Evolutionary conservation across 768 basidiomycete genomes (phyloP), one percentile per base, ranked within the genome.

Genomic region (Ramaria sp.): DNA sequence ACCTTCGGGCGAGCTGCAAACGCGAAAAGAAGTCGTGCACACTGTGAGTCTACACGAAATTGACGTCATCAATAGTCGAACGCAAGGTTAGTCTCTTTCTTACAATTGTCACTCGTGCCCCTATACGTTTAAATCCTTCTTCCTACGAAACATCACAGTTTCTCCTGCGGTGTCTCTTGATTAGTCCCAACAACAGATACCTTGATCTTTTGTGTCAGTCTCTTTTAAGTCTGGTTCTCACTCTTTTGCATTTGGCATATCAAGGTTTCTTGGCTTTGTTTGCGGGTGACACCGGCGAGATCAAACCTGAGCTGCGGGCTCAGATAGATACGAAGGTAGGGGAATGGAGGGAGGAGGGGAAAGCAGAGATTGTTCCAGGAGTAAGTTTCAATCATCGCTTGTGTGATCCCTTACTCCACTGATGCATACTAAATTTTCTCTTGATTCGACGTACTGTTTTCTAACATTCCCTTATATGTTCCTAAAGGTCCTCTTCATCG

Each of bases 281-380:
- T 65, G 82, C 88, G 50, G 95, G 95, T 10, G 96, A 99, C 66
- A 99, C 96, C 0, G 96, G 96, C 16, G 96, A 99, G 72, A 97
- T 99, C 69, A 97, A 96, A 71, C 88, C 93, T 28, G 95, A 98
- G 66, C 73, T 99, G 56, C 81, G 95, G 50, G 88, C 86, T 62
- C 95, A 99, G 69, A 98, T 99, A 69, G 90, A 99, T 68, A 80
- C 85, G 45, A 97, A 97, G 67, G 93, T 99, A 3, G 85, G 83
- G 2, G 95, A 98, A 64, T 99, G 95, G 95, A 75, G 92, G 54
- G 95, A 99, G 70, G 95, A 97, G 71, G 94, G 95, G 57, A 99
- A 98, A 69, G 95, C 95, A 1, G 92, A 93, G 66, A 91, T 98
- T 56, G 87, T 98, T 3, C 95, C 95, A 36, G 95, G 95, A 3